A percentile compares a stretch with the other conserved stretches of the same genome.
phyloP scores from a whole-genome alignment of 768 basidiomycete species.

The Lactarius hatsudake region DNA sequence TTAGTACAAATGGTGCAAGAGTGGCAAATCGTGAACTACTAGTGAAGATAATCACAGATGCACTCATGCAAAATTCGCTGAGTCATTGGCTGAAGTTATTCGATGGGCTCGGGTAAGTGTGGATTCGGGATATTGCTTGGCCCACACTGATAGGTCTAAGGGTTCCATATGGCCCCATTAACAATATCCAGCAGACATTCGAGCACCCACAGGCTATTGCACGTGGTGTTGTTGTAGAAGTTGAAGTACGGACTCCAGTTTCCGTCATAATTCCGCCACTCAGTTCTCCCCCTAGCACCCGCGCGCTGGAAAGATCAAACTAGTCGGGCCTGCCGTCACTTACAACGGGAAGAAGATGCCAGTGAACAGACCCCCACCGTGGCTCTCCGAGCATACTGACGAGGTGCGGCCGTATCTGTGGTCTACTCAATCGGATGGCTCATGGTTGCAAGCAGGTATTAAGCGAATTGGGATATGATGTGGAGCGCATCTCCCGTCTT shows the following conservation, averaged over 20 bases:
- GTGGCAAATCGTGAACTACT: conserved; percentile 75
- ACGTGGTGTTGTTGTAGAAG: conserved; percentile 68
- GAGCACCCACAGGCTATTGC: conserved; percentile 84
- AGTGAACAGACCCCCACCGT: conserved; percentile 43
- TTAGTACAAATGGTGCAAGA: conserved; percentile 69
- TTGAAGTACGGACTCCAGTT: conserved; percentile 54
- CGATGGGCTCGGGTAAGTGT: conserved; percentile 69
- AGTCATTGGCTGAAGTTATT: conserved; percentile 75
- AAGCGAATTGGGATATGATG: conserved; percentile 20
- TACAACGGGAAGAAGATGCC: conserved; percentile 41
- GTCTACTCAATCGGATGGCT: neutral
- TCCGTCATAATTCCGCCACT: neutral
- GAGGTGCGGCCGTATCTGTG: conserved; percentile 30
- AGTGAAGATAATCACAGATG: conserved; percentile 61
- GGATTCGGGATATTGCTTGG: conserved; percentile 9
- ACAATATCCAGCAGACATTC: conserved; percentile 86
- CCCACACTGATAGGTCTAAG: conserved; percentile 37
- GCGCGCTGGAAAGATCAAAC: conserved; percentile 42
- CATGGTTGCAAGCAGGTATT: conserved; percentile 17
- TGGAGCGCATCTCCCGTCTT: conserved; percentile 18
- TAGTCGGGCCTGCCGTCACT: conserved; percentile 40
- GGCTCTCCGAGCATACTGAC: conserved; percentile 42
- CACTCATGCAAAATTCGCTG: conserved; percentile 53
- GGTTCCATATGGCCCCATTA: conserved; percentile 88
- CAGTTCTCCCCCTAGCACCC: conserved; percentile 31